Conservation (phyloP, 2,329 filamentous ascomycete genomes). For the Coccinonectria pachysandricola region DNA sequence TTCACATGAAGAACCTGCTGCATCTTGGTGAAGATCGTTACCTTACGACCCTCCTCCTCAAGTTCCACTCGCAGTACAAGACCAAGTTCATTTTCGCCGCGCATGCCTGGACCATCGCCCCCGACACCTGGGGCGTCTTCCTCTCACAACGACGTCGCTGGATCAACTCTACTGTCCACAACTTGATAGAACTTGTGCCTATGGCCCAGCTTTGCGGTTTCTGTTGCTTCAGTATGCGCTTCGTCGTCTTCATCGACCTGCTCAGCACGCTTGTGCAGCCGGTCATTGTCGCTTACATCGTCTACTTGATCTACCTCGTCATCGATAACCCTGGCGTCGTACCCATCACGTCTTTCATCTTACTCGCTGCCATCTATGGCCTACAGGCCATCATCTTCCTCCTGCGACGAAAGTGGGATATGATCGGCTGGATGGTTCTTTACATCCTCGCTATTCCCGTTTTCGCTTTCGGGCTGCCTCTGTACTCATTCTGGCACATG, state of each 20-base stretch:
- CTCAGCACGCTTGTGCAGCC: constrained; percentile 87
- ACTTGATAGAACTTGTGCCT: constrained; percentile 89
- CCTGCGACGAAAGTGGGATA: constrained; percentile 93
- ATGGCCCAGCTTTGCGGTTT: constrained; percentile 93
- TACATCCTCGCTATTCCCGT: constrained; percentile 87
- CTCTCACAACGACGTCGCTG: constrained; percentile 96
- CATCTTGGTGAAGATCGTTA: constrained; percentile 97
- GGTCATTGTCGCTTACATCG: constrained; percentile 80
- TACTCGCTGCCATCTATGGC: constrained; percentile 94
- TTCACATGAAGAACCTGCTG: constrained; percentile 97
- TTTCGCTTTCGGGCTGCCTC: constrained; percentile 78
- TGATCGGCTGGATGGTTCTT: constrained; percentile 98
- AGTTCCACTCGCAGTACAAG: constrained; percentile 89
- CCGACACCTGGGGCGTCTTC: constrained; percentile 89
- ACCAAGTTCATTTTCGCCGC: constrained; percentile 93
- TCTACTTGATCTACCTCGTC: constrained; percentile 75
- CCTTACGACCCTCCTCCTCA: constrained; percentile 85
- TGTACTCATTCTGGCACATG: constrained; percentile 99
- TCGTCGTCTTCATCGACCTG: constrained; percentile 90
- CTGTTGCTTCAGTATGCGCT: constrained; percentile 99
- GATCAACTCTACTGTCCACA: constrained; percentile 99
- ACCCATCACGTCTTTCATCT: constrained; percentile 77
- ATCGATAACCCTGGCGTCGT: constrained; percentile 51
- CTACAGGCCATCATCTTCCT: constrained; percentile 97
- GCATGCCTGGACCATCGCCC: constrained; percentile 93